A percentile compares a stretch with the other conserved stretches of the same genome.
Evolutionary conservation across 116 monocot species (phyloP).

Genomic region (Trichopus zeylanicus): DNA sequence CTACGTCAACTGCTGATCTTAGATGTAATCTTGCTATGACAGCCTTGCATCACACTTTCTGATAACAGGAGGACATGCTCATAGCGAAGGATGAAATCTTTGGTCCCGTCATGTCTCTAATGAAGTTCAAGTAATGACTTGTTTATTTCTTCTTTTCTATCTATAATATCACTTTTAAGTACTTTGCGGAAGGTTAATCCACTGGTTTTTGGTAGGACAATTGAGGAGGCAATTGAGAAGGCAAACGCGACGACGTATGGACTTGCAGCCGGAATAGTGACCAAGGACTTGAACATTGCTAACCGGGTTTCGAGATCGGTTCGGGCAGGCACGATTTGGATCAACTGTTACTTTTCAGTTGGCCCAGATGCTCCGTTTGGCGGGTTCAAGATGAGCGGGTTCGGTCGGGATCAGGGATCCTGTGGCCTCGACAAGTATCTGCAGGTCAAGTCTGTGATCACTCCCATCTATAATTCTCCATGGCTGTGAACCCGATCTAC

Average conservation of each 20-base stretch:
- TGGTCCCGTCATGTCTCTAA: conserved; percentile 44
- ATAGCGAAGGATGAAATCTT: conserved; percentile 40
- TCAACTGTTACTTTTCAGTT: conserved; percentile 40
- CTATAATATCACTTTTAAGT: not conserved
- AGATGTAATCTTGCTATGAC: not conserved
- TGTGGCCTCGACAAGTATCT: conserved; percentile 25
- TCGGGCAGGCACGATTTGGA: conserved; percentile 30
- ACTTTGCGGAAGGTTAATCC: no score
- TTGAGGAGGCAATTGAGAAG: conserved; percentile 35
- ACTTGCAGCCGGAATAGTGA: conserved; percentile 28
- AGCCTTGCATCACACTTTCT: no score
- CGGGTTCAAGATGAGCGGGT: conserved; percentile 48
- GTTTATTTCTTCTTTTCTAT: not conserved
- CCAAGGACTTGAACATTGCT: conserved; percentile 27
- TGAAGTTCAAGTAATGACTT: conserved; percentile 46
- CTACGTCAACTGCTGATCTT: no score
- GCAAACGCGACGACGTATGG: conserved; percentile 34
- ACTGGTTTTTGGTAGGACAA: no score
- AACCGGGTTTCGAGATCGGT: conserved; percentile 35
- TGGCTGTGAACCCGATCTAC: conserved; percentile 33
- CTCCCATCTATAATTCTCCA: conserved; percentile 28
- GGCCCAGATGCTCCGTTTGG: conserved; percentile 31
- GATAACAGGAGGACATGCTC: conserved; percentile 39
- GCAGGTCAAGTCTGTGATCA: conserved; percentile 25
- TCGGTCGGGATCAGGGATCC: conserved; percentile 29